Evolutionary conservation across 805 yeast genomes (phyloP).

Genomic region (Komagataella phaffii): DNA sequence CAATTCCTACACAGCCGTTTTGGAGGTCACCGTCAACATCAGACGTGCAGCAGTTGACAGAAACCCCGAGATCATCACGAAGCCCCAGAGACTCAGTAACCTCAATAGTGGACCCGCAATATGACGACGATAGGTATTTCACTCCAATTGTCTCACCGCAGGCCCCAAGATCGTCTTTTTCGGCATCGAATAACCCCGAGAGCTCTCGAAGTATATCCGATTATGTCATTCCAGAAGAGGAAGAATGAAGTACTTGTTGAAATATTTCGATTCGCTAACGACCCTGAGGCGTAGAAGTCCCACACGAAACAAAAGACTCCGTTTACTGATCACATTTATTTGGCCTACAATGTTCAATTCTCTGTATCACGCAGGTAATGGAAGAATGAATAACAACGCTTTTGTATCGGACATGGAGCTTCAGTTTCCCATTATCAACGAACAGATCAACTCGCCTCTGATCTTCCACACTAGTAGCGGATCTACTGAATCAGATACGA

Average conservation of each 20-base stretch:
- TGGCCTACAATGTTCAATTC: not conserved
- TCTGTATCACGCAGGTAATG: not conserved
- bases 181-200: not conserved
- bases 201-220: not conserved
- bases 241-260: not conserved
- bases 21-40: not conserved
- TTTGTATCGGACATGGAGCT: not conserved
- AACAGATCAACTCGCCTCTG: not conserved
- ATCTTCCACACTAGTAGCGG: not conserved
- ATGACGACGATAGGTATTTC: constrained; percentile 8
- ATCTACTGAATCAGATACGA: not conserved
- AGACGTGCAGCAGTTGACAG: constrained; percentile 6
- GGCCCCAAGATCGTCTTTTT: not conserved
- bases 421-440: not conserved
- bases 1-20: not conserved
- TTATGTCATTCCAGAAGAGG: not conserved
- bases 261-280: not conserved
- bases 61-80: constrained; percentile 30
- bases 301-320: not conserved
- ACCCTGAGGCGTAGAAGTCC: not conserved
- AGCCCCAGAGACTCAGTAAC: constrained; percentile 45
- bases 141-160: not conserved
- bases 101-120: constrained; percentile 35
- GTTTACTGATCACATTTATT: not conserved
- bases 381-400: not conserved